phyloP scores from a whole-genome alignment of 2,329 filamentous ascomycete species.

The Apiospora kogelbergensis region DNA sequence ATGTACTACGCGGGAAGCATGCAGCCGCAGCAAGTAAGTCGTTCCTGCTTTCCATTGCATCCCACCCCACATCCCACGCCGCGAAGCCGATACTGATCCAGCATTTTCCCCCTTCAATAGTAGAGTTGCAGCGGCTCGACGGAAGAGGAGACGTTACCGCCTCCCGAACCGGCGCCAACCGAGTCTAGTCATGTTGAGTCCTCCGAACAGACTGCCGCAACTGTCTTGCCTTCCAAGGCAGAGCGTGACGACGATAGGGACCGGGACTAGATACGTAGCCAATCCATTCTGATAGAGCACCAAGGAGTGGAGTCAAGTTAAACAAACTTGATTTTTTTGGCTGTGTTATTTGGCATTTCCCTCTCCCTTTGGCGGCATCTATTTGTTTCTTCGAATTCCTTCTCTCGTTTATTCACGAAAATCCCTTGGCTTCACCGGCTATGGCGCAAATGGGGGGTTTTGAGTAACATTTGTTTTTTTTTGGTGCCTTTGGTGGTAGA shows the following conservation, averaged over 20 bases:
- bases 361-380: background rate
- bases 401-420: slow-evolving; percentile 6
- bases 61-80: background rate
- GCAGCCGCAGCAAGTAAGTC: slow-evolving; percentile 78
- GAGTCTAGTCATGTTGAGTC: slow-evolving; percentile 1
- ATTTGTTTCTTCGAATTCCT: background rate
- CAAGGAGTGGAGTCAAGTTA: background rate
- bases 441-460: slow-evolving; percentile 7
- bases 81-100: background rate
- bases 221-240: background rate
- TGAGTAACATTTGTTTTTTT: background rate
- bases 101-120: slow-evolving; percentile 6
- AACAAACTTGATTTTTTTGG: background rate
- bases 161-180: slow-evolving; percentile 1
- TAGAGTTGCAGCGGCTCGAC: slow-evolving; percentile 8
- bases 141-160: background rate
- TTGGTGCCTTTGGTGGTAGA: background rate
- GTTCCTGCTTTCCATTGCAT: background rate
- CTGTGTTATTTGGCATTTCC: background rate
- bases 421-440: slow-evolving; percentile 8
- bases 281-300: background rate
- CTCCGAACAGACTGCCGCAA: background rate
- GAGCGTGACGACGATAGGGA: background rate
- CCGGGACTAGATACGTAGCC: background rate
- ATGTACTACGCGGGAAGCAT: slow-evolving; percentile 82